Evolutionary conservation across 2,329 filamentous ascomycete species (phyloP).

Genomic region (Fusarium incarnatum): DNA sequence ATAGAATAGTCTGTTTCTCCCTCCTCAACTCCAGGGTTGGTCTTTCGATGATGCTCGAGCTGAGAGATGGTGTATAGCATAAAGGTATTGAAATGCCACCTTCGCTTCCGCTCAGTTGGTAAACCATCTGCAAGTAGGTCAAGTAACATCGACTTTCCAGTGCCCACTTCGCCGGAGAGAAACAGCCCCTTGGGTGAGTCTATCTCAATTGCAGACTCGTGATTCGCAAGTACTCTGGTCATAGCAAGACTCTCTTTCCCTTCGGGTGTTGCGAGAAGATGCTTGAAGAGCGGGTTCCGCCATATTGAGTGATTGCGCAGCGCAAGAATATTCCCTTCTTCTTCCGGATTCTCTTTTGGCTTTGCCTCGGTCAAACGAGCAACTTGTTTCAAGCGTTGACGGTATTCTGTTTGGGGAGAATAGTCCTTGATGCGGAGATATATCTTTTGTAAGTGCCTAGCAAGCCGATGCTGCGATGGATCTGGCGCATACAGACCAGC

Average conservation of each 20-base stretch:
- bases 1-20: constrained; percentile 69
- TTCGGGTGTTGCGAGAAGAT: constrained; percentile 68
- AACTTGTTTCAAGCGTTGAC: constrained; percentile 71
- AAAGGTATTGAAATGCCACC: constrained; percentile 89
- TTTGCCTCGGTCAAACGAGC: constrained; percentile 57
- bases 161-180: constrained; percentile 84
- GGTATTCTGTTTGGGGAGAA: constrained; percentile 77
- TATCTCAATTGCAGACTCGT: constrained; percentile 77
- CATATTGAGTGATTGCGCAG: constrained; percentile 66
- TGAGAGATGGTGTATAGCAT: constrained; percentile 83
- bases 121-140: constrained; percentile 83
- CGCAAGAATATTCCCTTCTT: constrained; percentile 57
- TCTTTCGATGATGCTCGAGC: constrained; percentile 72
- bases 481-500: constrained; percentile 76
- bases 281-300: constrained; percentile 68
- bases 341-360: constrained; percentile 41
- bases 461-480: constrained; percentile 77
- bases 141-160: constrained; percentile 86
- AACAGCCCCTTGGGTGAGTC: constrained; percentile 80
- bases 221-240: constrained; percentile 74
- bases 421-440: constrained; percentile 84
- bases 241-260: constrained; percentile 71
- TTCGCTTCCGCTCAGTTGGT: constrained; percentile 76
- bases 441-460: constrained; percentile 80
- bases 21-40: constrained; percentile 35